Evolutionary conservation across 768 basidiomycete species (phyloP).

Genomic region (Boletus rex-veris): DNA sequence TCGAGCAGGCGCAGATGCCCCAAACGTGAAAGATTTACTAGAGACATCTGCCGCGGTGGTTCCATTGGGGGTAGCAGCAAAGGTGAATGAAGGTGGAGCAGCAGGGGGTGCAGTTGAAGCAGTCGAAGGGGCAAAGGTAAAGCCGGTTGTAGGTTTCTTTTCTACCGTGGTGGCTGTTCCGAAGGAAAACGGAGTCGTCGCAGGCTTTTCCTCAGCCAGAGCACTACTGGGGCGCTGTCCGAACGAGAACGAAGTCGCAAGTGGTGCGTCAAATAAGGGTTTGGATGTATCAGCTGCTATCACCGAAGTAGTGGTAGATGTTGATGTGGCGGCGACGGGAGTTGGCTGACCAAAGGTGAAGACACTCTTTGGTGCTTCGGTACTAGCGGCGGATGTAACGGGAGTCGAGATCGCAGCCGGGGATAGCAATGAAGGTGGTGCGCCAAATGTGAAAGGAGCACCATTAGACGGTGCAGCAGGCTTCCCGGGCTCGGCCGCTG

Average conservation of each 20-base stretch:
- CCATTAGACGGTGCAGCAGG: slow-evolving; percentile 3
- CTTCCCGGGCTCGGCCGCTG: slow-evolving; percentile 4
- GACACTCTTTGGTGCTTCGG: slow-evolving; percentile 30
- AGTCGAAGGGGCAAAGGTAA: slow-evolving; percentile 42
- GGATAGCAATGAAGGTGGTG: slow-evolving; percentile 10
- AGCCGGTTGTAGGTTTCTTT: slow-evolving; percentile 37
- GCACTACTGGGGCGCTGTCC: slow-evolving; percentile 28
- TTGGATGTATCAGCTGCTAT: slow-evolving; percentile 37
- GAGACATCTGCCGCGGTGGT: slow-evolving; percentile 41
- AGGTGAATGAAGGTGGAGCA: slow-evolving; percentile 41
- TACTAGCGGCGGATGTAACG: slow-evolving; percentile 4
- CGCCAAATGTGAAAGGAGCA: slow-evolving; percentile 29
- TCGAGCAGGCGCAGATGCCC: slow-evolving; percentile 38
- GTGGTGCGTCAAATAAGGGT: slow-evolving; percentile 37
- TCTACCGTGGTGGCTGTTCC: slow-evolving; percentile 34
- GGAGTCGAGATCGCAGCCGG: slow-evolving; percentile 7
- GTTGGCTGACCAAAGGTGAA: slow-evolving; percentile 34
- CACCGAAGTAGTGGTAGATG: slow-evolving; percentile 6
- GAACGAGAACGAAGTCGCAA: slow-evolving; percentile 43
- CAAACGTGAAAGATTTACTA: slow-evolving; percentile 55
- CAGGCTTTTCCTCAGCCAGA: slow-evolving; percentile 22
- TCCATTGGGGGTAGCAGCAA: slow-evolving; percentile 39
- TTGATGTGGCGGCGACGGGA: slow-evolving; percentile 1
- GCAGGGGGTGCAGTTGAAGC: slow-evolving; percentile 33
- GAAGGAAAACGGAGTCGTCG: slow-evolving; percentile 24